phyloP scores from a whole-genome alignment of 1,284 basidiomycete genomes.

The Takashimella koratensis region DNA sequence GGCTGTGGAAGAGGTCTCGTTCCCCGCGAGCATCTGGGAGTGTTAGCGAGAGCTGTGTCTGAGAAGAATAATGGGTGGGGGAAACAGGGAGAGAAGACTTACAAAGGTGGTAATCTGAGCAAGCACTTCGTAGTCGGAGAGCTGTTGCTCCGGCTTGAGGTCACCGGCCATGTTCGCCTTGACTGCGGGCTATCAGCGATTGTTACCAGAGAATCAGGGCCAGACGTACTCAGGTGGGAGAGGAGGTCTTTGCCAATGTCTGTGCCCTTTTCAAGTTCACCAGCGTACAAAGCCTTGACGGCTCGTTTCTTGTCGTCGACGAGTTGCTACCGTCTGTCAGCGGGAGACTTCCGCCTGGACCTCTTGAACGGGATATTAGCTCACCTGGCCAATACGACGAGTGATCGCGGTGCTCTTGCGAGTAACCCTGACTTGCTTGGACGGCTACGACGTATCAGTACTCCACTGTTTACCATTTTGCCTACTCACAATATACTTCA shows the following conservation, averaged over 20 bases:
- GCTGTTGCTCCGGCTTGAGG: slow-evolving; percentile 54
- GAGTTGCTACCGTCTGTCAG: too few species aligned
- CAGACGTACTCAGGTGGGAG: slow-evolving; percentile 54
- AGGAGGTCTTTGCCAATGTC: slow-evolving; percentile 53
- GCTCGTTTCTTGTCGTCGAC: slow-evolving; percentile 55
- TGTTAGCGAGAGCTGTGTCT: neutral
- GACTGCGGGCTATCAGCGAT: slow-evolving; percentile 54
- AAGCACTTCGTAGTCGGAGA: slow-evolving; percentile 64
- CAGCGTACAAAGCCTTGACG: slow-evolving; percentile 22
- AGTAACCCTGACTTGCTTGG: slow-evolving; percentile 44
- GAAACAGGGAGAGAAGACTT: slow-evolving; percentile 7
- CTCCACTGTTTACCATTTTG: too few species aligned
- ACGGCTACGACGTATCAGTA: too few species aligned
- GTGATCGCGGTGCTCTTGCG: slow-evolving; percentile 53
- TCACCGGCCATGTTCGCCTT: slow-evolving; percentile 60
- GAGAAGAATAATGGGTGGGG: neutral
- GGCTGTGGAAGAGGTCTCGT: slow-evolving; percentile 71
- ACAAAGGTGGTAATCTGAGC: slow-evolving; percentile 76
- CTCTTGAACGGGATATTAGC: too few species aligned
- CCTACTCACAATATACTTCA: slow-evolving; percentile 58
- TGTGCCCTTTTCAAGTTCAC: slow-evolving; percentile 43
- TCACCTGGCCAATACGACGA: slow-evolving; percentile 55
- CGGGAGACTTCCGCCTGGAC: too few species aligned
- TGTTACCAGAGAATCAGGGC: too few species aligned
- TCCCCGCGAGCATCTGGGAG: slow-evolving; percentile 54